These are phyloP conservation scores for Monosporozyma aerobia DNA, from an alignment of 805 yeast species.

Conservation along the genomic window DNA sequence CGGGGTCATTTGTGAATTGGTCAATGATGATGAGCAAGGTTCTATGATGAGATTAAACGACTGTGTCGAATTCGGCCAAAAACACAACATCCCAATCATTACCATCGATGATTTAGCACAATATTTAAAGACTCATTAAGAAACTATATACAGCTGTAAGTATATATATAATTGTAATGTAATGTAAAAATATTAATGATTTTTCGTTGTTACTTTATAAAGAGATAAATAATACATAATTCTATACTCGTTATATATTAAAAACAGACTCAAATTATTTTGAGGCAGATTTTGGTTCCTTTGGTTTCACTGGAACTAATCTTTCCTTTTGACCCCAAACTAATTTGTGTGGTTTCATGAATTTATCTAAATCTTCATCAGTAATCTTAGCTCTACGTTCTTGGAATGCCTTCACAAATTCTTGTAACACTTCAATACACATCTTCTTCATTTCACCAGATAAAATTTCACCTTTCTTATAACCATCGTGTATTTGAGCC, in stretches of 20 bases:
- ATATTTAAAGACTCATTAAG: slow-evolving; percentile 29
- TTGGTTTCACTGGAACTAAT: slow-evolving; percentile 56
- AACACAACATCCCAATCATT: slow-evolving; percentile 57
- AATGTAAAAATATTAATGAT: too few relatives aligned
- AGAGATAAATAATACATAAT: background rate
- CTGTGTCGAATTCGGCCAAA: slow-evolving; percentile 59
- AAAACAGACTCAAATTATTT: background rate
- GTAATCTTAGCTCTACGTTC: slow-evolving; percentile 59
- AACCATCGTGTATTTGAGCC: slow-evolving; percentile 48
- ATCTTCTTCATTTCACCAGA: slow-evolving; percentile 90
- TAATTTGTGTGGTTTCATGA: slow-evolving; percentile 80
- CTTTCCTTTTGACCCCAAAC: slow-evolving; percentile 68
- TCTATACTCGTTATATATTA: slow-evolving; percentile 2
- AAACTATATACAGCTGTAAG: too few relatives aligned
- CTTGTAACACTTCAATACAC: slow-evolving; percentile 72
- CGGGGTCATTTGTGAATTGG: slow-evolving; percentile 89
- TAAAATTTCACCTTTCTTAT: slow-evolving; percentile 70
- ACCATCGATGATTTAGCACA: slow-evolving; percentile 68
- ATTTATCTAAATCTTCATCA: slow-evolving; percentile 50
- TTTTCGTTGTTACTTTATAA: too few relatives aligned
- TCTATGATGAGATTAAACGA: slow-evolving; percentile 90
- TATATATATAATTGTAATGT: too few relatives aligned
- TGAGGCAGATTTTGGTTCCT: slow-evolving; percentile 32
- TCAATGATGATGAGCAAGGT: slow-evolving; percentile 88
- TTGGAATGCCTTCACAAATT: slow-evolving; percentile 76